These are phyloP conservation scores for Lippia alba DNA, from an alignment of 305 asterid genomes.

Conservation along the genomic window DNA sequence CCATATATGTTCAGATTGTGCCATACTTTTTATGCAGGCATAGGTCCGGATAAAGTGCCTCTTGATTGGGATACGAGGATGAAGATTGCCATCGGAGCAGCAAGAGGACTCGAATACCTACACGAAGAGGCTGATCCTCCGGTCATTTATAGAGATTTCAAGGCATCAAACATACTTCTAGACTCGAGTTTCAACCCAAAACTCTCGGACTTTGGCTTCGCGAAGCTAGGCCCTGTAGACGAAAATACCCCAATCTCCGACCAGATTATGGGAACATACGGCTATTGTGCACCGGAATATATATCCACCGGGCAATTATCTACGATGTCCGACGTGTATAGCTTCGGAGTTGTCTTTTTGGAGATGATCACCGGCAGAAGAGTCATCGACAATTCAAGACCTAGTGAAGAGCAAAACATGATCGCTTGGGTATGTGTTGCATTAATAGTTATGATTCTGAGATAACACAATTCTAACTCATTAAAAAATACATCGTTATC, in stretches of 20 bases:
- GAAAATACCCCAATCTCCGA: background rate
- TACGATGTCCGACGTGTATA: background rate
- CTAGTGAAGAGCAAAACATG: background rate
- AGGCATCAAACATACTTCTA: background rate
- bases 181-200: background rate
- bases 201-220: background rate
- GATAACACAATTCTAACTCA: background rate
- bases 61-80: background rate
- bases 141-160: background rate
- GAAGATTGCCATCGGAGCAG: constrained; percentile 3
- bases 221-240: background rate
- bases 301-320: background rate
- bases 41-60: background rate
- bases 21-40: too few relatives aligned
- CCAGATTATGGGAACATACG: background rate
- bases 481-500: too few relatives aligned
- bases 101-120: background rate
- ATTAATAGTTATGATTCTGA: background rate
- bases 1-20: too few relatives aligned
- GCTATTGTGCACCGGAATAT: constrained; percentile 42
- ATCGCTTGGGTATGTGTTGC: background rate
- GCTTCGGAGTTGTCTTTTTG: background rate
- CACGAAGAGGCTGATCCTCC: background rate
- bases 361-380: background rate
- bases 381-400: background rate